These are phyloP conservation scores for Alternaria rosae DNA, from an alignment of 2,329 filamentous ascomycete species.

Conservation along the genomic window DNA sequence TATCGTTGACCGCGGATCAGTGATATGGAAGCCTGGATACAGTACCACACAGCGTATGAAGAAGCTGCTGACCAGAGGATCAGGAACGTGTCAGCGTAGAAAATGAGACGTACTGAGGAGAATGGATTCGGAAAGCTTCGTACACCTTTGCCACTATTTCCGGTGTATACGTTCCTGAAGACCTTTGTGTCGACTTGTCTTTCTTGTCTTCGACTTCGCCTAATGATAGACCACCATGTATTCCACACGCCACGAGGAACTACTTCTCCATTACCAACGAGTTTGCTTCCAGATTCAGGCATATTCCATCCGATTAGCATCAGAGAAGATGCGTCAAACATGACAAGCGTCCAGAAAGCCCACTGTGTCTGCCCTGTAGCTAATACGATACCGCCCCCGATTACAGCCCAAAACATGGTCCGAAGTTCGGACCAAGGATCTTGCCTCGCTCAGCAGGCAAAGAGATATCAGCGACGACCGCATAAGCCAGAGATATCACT, in stretches of 20 bases:
- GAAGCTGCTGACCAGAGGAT: neutral
- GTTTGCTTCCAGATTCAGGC: neutral
- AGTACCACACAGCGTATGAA: neutral
- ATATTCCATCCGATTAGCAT: neutral
- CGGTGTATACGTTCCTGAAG: neutral
- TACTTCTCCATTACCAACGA: neutral
- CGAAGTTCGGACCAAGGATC: neutral
- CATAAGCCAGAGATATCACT: neutral
- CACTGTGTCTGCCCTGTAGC: neutral
- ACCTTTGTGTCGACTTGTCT: accelerated
- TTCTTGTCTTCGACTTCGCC: neutral
- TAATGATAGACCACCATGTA: neutral
- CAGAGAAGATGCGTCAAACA: neutral
- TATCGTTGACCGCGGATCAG: neutral
- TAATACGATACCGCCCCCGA: neutral
- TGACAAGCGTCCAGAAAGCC: neutral
- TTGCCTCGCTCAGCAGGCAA: neutral
- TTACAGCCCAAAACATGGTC: neutral
- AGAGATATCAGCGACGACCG: neutral
- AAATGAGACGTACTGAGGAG: neutral
- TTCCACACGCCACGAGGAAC: neutral
- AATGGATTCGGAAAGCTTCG: neutral
- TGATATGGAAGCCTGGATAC: neutral
- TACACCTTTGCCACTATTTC: neutral
- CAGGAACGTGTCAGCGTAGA: neutral